Conservation (phyloP, 495 filamentous ascomycete species). For the Aspergillus conjunctus region DNA sequence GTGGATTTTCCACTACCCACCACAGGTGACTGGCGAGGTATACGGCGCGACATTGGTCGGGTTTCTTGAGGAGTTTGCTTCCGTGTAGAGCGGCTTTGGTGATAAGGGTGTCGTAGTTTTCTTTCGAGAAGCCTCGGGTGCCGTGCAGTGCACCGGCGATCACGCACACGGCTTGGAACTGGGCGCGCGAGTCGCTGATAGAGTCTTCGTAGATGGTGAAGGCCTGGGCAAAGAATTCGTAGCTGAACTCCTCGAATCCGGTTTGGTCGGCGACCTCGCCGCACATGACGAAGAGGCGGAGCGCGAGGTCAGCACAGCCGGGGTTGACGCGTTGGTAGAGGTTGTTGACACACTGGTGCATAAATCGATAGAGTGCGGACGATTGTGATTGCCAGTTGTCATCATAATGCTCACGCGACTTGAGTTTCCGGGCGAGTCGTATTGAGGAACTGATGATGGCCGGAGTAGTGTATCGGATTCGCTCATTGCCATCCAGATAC, state of each 20-base stretch:
- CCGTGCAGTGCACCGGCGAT: slow-evolving; percentile 88
- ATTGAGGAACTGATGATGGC: slow-evolving; percentile 88
- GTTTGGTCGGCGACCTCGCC: slow-evolving; percentile 93
- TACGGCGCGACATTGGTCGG: slow-evolving; percentile 94
- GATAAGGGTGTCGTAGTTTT: slow-evolving; percentile 98
- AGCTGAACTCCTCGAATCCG: slow-evolving; percentile 91
- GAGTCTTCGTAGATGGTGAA: slow-evolving; percentile 98
- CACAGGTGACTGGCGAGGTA: slow-evolving; percentile 95
- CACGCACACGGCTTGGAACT: slow-evolving; percentile 96
- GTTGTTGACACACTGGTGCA: slow-evolving; percentile 83
- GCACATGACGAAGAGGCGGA: slow-evolving; percentile 87
- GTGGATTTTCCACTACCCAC: slow-evolving; percentile 92
- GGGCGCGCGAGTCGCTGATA: slow-evolving; percentile 89
- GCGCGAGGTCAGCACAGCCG: slow-evolving; percentile 78
- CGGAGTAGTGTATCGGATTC: slow-evolving; percentile 92
- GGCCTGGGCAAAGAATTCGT: slow-evolving; percentile 98
- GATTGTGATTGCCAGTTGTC: slow-evolving; percentile 93
- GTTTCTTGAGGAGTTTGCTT: slow-evolving; percentile 96
- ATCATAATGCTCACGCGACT: slow-evolving; percentile 88
- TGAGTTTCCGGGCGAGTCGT: slow-evolving; percentile 86
- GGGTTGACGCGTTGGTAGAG: slow-evolving; percentile 84
- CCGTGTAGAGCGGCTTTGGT: slow-evolving; percentile 96
- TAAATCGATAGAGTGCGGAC: slow-evolving; percentile 89
- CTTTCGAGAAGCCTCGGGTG: slow-evolving; percentile 83
- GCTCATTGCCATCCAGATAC: slow-evolving; percentile 89